Conservation (phyloP, 805 yeast genomes). For the Hanseniaspora nectarophila region DNA sequence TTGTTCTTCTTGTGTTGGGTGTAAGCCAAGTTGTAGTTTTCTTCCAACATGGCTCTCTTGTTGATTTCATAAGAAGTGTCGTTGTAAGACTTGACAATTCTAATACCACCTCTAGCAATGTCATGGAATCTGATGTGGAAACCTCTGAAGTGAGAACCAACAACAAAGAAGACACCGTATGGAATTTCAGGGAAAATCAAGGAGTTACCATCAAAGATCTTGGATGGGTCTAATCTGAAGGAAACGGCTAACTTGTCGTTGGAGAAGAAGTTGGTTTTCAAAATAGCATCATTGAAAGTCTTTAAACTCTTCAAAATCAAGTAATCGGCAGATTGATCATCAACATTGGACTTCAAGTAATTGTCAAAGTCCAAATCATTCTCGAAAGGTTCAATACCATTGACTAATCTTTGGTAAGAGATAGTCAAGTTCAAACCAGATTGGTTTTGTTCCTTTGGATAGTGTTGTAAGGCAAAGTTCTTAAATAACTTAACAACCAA, state of each 20-base stretch:
- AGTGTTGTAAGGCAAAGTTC: constrained; percentile 83
- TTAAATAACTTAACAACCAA: constrained; percentile 75
- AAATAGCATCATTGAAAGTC: constrained; percentile 70
- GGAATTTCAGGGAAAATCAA: constrained; percentile 49
- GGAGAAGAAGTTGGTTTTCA: constrained; percentile 87
- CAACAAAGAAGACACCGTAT: constrained; percentile 87
- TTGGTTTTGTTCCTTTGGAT: constrained; percentile 25
- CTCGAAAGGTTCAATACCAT: constrained; percentile 54
- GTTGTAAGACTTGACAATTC: constrained; percentile 81
- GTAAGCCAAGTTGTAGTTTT: constrained; percentile 86
- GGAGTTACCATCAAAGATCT: constrained; percentile 51
- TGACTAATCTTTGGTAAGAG: constrained; percentile 75
- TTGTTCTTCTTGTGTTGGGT: constrained; percentile 95
- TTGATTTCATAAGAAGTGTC: constrained; percentile 75
- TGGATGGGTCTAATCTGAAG: constrained; percentile 76
- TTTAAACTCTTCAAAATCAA: constrained; percentile 71
- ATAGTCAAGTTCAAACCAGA: constrained; percentile 39
- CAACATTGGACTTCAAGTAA: constrained; percentile 52
- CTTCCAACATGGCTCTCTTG: constrained; percentile 83
- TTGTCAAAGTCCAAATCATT: constrained; percentile 63
- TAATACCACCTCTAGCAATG: constrained; percentile 95
- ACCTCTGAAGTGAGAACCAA: constrained; percentile 93
- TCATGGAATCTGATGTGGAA: constrained; percentile 95
- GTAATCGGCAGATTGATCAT: constrained; percentile 66
- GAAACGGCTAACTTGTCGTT: constrained; percentile 92